phyloP scores from a whole-genome alignment of 2,329 filamentous ascomycete species.

The Zalaria obscura region DNA sequence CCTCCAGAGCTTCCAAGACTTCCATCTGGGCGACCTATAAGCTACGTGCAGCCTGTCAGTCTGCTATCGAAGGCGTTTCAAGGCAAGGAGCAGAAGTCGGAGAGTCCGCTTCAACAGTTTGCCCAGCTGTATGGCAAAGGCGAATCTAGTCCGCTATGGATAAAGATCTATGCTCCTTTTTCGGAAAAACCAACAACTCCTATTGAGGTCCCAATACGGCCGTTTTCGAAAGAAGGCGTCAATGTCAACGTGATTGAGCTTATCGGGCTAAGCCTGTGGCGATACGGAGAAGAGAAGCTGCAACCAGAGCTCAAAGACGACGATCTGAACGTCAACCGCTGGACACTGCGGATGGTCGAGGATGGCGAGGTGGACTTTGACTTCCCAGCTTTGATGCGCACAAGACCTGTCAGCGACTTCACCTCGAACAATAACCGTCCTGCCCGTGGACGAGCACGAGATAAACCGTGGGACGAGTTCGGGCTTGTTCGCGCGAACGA shows the following conservation, averaged over 20 bases:
- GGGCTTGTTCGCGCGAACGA: slow-evolving; percentile 60
- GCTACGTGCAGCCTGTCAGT: slow-evolving; percentile 55
- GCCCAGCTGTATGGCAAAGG: slow-evolving; percentile 65
- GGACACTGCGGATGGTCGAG: slow-evolving; percentile 71
- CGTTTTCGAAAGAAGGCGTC: slow-evolving; percentile 54
- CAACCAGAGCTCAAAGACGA: slow-evolving; percentile 50
- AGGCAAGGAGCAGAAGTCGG: slow-evolving; percentile 54
- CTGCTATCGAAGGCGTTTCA: slow-evolving; percentile 58
- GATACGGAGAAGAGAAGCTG: slow-evolving; percentile 63
- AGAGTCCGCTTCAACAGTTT: slow-evolving; percentile 63
- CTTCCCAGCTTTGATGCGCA: slow-evolving; percentile 64
- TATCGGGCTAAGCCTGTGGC: slow-evolving; percentile 67
- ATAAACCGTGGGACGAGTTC: slow-evolving; percentile 71
- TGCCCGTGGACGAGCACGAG: slow-evolving; percentile 49
- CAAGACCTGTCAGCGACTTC: slow-evolving; percentile 61
- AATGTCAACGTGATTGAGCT: slow-evolving; percentile 62
- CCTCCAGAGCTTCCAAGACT: slow-evolving; percentile 47
- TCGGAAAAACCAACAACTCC: slow-evolving; percentile 50
- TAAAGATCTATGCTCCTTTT: slow-evolving; percentile 66
- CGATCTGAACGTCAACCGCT: slow-evolving; percentile 67
- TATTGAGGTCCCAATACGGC: slow-evolving; percentile 57
- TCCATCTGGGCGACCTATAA: slow-evolving; percentile 59
- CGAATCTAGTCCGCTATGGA: slow-evolving; percentile 59
- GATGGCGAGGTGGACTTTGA: slow-evolving; percentile 77
- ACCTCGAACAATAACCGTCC: slow-evolving; percentile 64